Evolutionary conservation across 495 filamentous ascomycete species (phyloP).

Genomic region (Tuber melanosporum): DNA sequence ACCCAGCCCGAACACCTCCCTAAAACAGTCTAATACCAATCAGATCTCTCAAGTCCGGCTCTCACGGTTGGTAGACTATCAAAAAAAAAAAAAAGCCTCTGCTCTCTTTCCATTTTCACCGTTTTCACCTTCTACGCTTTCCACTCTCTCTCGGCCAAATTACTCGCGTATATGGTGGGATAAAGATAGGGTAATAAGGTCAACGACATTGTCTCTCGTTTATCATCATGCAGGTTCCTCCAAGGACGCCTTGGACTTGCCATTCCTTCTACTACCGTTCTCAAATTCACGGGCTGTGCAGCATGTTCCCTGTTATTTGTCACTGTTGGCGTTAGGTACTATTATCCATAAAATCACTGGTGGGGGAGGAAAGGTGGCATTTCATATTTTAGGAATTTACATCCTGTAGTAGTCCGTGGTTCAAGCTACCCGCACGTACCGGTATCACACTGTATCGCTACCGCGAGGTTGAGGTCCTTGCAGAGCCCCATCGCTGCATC

Average conservation of each 20-base stretch:
- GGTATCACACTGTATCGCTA: background rate
- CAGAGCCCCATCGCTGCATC: background rate
- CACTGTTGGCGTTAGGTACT: background rate
- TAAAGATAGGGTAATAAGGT: background rate
- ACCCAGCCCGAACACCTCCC: background rate
- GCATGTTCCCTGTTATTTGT: background rate
- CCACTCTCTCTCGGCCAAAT: background rate
- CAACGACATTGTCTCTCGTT: background rate
- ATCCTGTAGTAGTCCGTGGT: background rate
- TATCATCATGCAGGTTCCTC: background rate
- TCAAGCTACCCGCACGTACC: background rate
- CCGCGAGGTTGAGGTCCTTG: background rate
- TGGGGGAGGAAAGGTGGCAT: background rate
- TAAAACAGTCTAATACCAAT: background rate
- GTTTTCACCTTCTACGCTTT: background rate
- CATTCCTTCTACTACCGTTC: background rate
- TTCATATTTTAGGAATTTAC: background rate
- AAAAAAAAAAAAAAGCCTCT: background rate
- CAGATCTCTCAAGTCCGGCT: background rate
- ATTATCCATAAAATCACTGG: background rate
- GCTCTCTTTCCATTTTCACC: background rate
- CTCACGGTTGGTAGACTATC: background rate
- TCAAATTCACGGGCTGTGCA: background rate
- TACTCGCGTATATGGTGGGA: background rate
- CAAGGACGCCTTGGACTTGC: background rate